Conservation (phyloP, 2,329 filamentous ascomycete species). For the Fusarium caatingaense region DNA sequence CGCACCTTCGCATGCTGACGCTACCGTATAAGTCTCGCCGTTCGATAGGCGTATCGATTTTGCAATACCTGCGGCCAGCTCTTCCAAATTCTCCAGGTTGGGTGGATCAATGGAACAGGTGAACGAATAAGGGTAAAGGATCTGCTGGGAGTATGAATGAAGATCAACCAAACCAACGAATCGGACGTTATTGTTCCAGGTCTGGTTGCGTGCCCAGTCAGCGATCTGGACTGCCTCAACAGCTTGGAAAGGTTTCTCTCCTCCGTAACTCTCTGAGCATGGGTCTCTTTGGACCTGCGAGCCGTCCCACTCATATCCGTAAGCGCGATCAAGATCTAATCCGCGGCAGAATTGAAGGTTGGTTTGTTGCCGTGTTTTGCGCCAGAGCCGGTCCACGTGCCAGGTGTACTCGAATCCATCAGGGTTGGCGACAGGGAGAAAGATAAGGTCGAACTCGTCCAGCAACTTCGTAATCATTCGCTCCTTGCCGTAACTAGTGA, state of each 20-base stretch:
- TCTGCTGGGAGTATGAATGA: constrained; percentile 95
- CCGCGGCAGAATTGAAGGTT: constrained; percentile 85
- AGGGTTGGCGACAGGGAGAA: constrained; percentile 90
- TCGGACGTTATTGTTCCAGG: constrained; percentile 75
- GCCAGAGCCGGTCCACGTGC: constrained; percentile 91
- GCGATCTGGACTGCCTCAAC: constrained; percentile 81
- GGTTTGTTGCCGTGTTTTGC: constrained; percentile 91
- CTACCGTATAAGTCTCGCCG: constrained; percentile 79
- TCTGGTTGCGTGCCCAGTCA: constrained; percentile 85
- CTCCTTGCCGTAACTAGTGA: constrained; percentile 82
- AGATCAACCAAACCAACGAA: constrained; percentile 91
- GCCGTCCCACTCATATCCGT: constrained; percentile 85
- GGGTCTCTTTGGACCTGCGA: constrained; percentile 75
- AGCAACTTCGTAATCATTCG: constrained; percentile 79
- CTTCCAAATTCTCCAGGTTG: constrained; percentile 90
- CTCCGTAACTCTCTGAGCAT: constrained; percentile 91
- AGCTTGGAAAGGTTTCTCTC: constrained; percentile 84
- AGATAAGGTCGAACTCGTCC: constrained; percentile 85
- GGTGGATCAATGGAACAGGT: constrained; percentile 83
- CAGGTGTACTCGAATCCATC: constrained; percentile 96
- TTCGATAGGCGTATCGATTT: constrained; percentile 88
- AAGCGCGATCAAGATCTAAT: constrained; percentile 88
- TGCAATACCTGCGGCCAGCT: constrained; percentile 86
- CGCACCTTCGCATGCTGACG: constrained; percentile 88
- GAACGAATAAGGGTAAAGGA: constrained; percentile 92